Percentiles rank a stretch among this genome's conserved stretches.
Evolutionary conservation across 257 asterid species (phyloP).

Genomic region (Scutellaria minor): DNA sequence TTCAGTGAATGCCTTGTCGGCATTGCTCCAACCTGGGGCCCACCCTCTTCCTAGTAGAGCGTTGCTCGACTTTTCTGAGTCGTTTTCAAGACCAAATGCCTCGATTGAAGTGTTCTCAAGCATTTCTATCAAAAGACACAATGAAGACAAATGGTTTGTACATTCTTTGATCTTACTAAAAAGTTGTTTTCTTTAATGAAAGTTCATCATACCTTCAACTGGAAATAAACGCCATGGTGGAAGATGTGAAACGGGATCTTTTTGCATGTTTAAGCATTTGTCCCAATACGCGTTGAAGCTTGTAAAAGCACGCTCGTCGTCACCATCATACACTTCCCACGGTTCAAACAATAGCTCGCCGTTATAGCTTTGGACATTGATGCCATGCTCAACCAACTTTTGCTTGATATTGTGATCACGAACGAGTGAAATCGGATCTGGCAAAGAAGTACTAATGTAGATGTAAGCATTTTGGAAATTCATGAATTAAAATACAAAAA

Average conservation of each 20-base stretch:
- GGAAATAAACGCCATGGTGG: constrained; percentile 74
- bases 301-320: constrained; percentile 63
- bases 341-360: constrained; percentile 83
- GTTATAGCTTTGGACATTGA: constrained; percentile 71
- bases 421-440: constrained; percentile 90
- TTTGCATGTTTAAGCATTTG: constrained; percentile 64
- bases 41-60: constrained; percentile 85
- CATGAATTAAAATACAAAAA: neutral
- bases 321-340: constrained; percentile 77
- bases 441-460: constrained; percentile 10
- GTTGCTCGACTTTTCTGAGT: constrained; percentile 83
- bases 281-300: constrained; percentile 77
- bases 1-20: constrained; percentile 71
- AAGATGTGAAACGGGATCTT: constrained; percentile 61
- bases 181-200: neutral
- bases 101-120: constrained; percentile 54
- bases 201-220: constrained; percentile 52
- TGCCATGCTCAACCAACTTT: constrained; percentile 67
- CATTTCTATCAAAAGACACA: constrained; percentile 47
- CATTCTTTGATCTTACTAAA: neutral
- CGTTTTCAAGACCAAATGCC: constrained; percentile 77
- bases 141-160: too few relatives aligned
- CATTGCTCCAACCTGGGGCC: constrained; percentile 92
- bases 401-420: constrained; percentile 90
- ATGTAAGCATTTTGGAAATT: constrained; percentile 4